These are phyloP conservation scores for Ambrosia trifida DNA, from an alignment of 129 eudicot species.

Conservation along the genomic window DNA sequence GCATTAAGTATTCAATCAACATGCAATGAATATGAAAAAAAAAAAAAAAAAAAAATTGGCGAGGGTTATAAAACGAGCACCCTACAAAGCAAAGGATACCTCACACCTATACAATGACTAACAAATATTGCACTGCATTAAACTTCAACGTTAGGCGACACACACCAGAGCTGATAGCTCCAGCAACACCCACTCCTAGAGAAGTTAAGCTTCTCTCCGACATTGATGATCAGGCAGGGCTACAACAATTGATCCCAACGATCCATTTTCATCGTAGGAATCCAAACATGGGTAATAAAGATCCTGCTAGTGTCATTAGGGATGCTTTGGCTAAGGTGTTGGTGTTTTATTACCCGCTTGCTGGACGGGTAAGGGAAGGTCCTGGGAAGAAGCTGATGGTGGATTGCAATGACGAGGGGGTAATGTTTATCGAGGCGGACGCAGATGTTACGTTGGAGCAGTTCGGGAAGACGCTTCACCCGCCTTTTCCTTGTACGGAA, in stretches of 20 bases:
- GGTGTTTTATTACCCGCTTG: constrained; percentile 31
- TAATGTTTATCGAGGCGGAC: constrained; percentile 36
- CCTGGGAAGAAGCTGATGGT: constrained; percentile 40
- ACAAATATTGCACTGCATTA: background rate
- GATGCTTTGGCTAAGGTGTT: constrained; percentile 28
- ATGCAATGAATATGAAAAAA: too few species aligned
- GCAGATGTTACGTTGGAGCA: constrained; percentile 23
- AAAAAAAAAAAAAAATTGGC: too few species aligned
- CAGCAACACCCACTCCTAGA: constrained; percentile 27
- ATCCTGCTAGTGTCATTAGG: constrained; percentile 25
- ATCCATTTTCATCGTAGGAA: constrained; percentile 18
- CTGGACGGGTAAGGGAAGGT: constrained; percentile 38
- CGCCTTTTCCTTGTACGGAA: constrained; percentile 36
- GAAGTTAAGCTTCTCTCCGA: constrained; percentile 53
- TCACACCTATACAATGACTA: too few species aligned
- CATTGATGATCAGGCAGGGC: constrained; percentile 27
- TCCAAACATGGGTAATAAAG: constrained; percentile 13
- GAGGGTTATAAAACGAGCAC: too few species aligned
- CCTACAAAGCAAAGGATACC: too few species aligned
- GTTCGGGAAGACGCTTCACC: constrained; percentile 20
- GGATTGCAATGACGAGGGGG: constrained; percentile 33
- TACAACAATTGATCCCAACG: background rate
- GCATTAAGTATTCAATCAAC: too few species aligned
- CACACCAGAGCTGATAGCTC: constrained; percentile 27
- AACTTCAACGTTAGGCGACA: constrained; percentile 17